Evolutionary conservation across 2,329 filamentous ascomycete genomes (phyloP), one percentile per base, ranked within the genome.

Genomic region (Verticillium longisporum): DNA sequence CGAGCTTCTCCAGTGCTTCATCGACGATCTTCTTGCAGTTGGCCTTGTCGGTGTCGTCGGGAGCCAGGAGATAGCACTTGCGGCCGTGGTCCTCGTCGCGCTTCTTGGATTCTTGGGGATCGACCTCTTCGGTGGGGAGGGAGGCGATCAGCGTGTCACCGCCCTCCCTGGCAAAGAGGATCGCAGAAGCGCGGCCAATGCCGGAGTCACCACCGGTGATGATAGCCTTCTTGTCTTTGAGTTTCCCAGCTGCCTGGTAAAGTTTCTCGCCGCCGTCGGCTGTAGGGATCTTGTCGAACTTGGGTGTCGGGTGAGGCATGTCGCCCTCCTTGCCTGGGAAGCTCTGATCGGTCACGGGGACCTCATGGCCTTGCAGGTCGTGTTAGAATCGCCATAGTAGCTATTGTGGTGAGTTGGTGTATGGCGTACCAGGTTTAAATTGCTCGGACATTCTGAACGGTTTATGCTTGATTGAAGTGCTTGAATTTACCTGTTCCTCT

Each of bases 161-260:
- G 6, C 90, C 91, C 73, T 95, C 91, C 81, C 91, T 88, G 45
- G 90, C 90, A 68, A 88, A 95, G 0, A 95, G 79, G 15, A 94
- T 81, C 1, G 91, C 89, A 1, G 88, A 84, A 1, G 91, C 87
- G 41, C 89, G 85, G 6, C 91, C 90, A 65, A 95, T 94, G 1
- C 91, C 90, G 6, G 84, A 88, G 73, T 94, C 90, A 3, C 91
- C 91, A 15, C 90, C 90, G 0, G 91, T 94, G 68, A 95, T 94
- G 61, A 95, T 74, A 7, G 90, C 90, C 62, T 85, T 89, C 74
- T 88, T 90, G 64, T 86, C 90, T 68, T 84, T 75, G 6, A 95
- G 83, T 76, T 95, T 96, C 57, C 86, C 87, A 1, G 90, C 88
- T 4, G 89, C 84, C 70, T 87, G 86, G 77, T 95, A 94, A 56